These are phyloP conservation scores for Candida sakaeoensis DNA, from an alignment of 805 yeast species.

Conservation along the genomic window DNA sequence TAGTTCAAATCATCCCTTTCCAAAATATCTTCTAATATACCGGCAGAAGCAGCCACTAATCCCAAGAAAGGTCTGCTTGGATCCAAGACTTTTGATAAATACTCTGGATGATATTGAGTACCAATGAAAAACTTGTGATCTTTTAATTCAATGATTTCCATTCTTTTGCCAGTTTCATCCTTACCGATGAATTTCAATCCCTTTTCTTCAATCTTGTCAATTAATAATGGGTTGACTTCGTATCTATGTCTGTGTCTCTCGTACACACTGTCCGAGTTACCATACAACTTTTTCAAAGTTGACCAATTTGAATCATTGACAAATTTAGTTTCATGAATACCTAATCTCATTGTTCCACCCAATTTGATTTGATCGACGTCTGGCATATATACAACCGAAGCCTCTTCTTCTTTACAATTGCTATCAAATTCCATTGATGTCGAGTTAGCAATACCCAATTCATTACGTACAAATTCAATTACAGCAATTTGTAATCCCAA, in stretches of 20 bases:
- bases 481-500: conserved; percentile 96
- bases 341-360: conserved; percentile 99
- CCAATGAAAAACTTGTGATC: conserved; percentile 90
- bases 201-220: conserved; percentile 62
- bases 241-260: conserved; percentile 99
- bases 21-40: conserved; percentile 68
- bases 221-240: conserved; percentile 87
- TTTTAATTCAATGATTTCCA: conserved; percentile 87
- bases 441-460: conserved; percentile 63
- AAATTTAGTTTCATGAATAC: conserved; percentile 86
- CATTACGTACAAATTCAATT: conserved; percentile 84
- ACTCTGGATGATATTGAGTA: conserved; percentile 98
- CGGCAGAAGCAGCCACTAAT: conserved; percentile 89
- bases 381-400: conserved; percentile 95
- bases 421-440: conserved; percentile 81
- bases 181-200: conserved; percentile 91
- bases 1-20: conserved; percentile 38
- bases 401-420: conserved; percentile 54
- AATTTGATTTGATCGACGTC: conserved; percentile 92
- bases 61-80: conserved; percentile 98
- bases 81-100: conserved; percentile 90
- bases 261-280: conserved; percentile 58
- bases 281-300: conserved; percentile 73
- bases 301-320: conserved; percentile 63
- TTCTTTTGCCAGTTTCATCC: conserved; percentile 85